A percentile compares a stretch with the other conserved stretches of the same genome.
These are phyloP conservation scores for Vaccinium vitisidaea DNA, from an alignment of 148 eudicot species.

Conservation along the genomic window DNA sequence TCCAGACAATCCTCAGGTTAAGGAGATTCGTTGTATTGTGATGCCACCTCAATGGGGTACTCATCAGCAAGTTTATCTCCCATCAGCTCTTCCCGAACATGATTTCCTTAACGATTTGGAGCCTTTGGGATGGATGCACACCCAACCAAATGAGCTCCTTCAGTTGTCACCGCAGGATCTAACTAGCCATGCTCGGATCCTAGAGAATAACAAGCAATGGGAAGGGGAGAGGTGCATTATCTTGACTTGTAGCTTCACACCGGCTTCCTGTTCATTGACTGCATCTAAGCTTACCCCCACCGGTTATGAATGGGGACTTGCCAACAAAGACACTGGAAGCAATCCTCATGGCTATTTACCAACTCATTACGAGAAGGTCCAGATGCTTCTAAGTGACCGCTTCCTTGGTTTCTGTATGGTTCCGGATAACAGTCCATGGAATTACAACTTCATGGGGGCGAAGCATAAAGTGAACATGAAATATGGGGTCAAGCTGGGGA, in stretches of 20 bases:
- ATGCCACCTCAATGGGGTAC: slow-evolving; percentile 99
- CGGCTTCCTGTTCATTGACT: slow-evolving; percentile 94
- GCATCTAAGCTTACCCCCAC: slow-evolving; percentile 96
- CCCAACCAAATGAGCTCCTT: slow-evolving; percentile 97
- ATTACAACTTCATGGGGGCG: slow-evolving; percentile 98
- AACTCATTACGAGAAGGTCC: slow-evolving; percentile 97
- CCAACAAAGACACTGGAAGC: slow-evolving; percentile 78
- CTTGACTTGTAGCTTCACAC: slow-evolving; percentile 96
- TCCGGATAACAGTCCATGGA: slow-evolving; percentile 96
- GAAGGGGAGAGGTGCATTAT: slow-evolving; percentile 96
- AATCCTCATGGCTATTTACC: slow-evolving; percentile 97
- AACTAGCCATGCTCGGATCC: slow-evolving; percentile 72
- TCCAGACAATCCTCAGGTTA: slow-evolving; percentile 97
- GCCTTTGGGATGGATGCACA: slow-evolving; percentile 99
- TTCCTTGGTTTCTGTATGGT: slow-evolving; percentile 99
- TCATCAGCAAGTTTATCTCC: slow-evolving; percentile 94
- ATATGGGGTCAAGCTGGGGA: slow-evolving; percentile 86
- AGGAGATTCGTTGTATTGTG: slow-evolving; percentile 85
- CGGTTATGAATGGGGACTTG: slow-evolving; percentile 97
- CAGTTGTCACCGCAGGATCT: slow-evolving; percentile 97
- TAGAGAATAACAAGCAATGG: slow-evolving; percentile 94
- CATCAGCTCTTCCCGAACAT: slow-evolving; percentile 88
- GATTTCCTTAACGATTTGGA: slow-evolving; percentile 92
- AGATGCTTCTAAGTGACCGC: slow-evolving; percentile 98
- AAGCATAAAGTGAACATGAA: slow-evolving; percentile 81